These are phyloP conservation scores for Pichia cabralensis DNA, from an alignment of 805 yeast species.

Conservation along the genomic window DNA sequence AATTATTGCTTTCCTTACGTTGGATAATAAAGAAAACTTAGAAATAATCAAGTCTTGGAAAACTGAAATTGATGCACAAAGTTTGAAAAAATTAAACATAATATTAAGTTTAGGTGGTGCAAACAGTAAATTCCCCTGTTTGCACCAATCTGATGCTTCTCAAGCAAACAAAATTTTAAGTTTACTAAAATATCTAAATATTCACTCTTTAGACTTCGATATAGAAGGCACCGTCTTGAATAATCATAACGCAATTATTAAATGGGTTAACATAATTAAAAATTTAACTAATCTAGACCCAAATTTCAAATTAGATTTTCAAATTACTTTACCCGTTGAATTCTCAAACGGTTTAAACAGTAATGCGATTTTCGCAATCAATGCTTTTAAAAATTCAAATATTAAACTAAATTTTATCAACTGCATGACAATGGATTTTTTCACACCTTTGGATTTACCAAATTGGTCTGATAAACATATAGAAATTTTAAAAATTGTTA, in stretches of 20 bases:
- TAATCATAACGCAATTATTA: slow-evolving; percentile 5
- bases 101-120: slow-evolving; percentile 26
- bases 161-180: slow-evolving; percentile 12
- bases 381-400: slow-evolving; percentile 5
- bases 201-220: slow-evolving; percentile 21
- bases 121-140: slow-evolving; percentile 12
- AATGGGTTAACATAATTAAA: slow-evolving; percentile 9
- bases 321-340: slow-evolving; percentile 24
- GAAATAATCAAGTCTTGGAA: slow-evolving; percentile 20
- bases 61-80: slow-evolving; percentile 12
- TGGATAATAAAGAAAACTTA: slow-evolving; percentile 19
- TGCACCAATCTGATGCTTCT: slow-evolving; percentile 5
- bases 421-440: slow-evolving; percentile 26
- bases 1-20: slow-evolving; percentile 21
- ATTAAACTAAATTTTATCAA: slow-evolving; percentile 14
- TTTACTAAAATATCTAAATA: slow-evolving; percentile 11
- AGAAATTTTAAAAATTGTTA: slow-evolving; percentile 14
- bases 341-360: slow-evolving; percentile 16
- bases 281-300: neutral
- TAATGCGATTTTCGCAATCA: slow-evolving; percentile 12
- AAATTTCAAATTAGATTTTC: slow-evolving; percentile 4
- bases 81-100: slow-evolving; percentile 14
- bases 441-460: slow-evolving; percentile 16
- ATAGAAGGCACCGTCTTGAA: slow-evolving; percentile 20
- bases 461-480: slow-evolving; percentile 23